Percentiles rank a stretch among this genome's conserved stretches.
Conservation (phyloP, 768 basidiomycete species). For the Polyporus arcularius region DNA sequence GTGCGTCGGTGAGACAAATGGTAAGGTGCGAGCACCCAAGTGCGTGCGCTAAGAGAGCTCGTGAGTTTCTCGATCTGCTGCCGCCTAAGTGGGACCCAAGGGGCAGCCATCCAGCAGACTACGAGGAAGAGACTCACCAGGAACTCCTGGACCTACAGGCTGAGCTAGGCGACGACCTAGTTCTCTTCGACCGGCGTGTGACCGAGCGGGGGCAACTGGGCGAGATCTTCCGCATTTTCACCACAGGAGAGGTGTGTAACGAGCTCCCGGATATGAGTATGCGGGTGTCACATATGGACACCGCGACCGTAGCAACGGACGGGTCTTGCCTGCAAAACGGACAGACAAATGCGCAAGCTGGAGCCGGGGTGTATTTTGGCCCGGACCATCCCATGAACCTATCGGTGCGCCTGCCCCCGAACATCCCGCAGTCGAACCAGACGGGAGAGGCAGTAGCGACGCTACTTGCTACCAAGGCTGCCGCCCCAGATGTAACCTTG, state of each 20-base stretch:
- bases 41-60: background rate
- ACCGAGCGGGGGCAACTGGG: background rate
- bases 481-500: background rate
- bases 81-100: slow-evolving; percentile 3
- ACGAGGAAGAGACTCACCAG: background rate
- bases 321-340: slow-evolving; percentile 5
- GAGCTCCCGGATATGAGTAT: background rate
- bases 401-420: background rate
- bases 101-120: background rate
- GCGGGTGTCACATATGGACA: background rate
- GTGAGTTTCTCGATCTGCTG: background rate
- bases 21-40: background rate
- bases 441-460: slow-evolving; percentile 1
- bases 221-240: background rate
- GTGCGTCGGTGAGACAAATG: background rate
- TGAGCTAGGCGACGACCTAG: background rate
- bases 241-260: background rate
- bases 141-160: background rate
- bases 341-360: background rate
- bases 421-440: background rate
- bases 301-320: background rate
- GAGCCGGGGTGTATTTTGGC: slow-evolving; percentile 1
- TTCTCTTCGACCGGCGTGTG: background rate
- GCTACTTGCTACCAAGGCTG: background rate
- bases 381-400: background rate